phyloP scores from a whole-genome alignment of 1,139 yeast genomes.

The Lodderomyces beijingensis region DNA sequence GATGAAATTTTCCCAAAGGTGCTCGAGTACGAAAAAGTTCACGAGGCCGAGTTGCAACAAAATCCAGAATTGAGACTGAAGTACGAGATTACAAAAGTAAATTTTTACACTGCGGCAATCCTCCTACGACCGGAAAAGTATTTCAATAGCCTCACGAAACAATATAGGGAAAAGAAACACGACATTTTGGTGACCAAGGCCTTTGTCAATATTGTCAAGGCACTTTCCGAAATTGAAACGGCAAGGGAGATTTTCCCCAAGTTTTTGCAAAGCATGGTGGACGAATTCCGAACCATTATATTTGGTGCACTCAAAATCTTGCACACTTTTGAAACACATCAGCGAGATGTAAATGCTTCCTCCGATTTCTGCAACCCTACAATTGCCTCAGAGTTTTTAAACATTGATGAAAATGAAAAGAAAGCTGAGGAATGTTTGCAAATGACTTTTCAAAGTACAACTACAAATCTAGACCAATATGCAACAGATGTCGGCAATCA shows the following conservation, averaged over 20 bases:
- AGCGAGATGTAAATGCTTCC: neutral
- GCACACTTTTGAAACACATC: constrained; percentile 17
- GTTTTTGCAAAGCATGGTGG: constrained; percentile 21
- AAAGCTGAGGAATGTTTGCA: neutral
- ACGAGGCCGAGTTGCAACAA: constrained; percentile 14
- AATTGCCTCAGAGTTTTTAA: neutral
- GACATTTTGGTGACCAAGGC: constrained; percentile 28
- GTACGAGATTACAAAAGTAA: constrained; percentile 29
- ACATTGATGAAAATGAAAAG: neutral
- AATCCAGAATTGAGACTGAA: constrained; percentile 16
- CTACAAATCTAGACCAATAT: neutral
- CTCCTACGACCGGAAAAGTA: constrained; percentile 37
- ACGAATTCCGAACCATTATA: constrained; percentile 25
- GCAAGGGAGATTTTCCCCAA: constrained; percentile 20
- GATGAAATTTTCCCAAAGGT: constrained; percentile 35
- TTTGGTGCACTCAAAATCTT: constrained; percentile 29
- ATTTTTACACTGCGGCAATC: constrained; percentile 41
- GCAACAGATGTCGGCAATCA: neutral
- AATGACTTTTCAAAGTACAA: neutral
- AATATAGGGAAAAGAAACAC: constrained; percentile 23
- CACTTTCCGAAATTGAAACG: constrained; percentile 28
- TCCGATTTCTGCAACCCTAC: neutral
- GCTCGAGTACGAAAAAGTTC: constrained; percentile 16
- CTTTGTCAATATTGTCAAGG: constrained; percentile 37
- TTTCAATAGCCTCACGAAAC: constrained; percentile 20